phyloP scores from a whole-genome alignment of 2,329 filamentous ascomycete genomes.

The Daldinia eschscholtzii region DNA sequence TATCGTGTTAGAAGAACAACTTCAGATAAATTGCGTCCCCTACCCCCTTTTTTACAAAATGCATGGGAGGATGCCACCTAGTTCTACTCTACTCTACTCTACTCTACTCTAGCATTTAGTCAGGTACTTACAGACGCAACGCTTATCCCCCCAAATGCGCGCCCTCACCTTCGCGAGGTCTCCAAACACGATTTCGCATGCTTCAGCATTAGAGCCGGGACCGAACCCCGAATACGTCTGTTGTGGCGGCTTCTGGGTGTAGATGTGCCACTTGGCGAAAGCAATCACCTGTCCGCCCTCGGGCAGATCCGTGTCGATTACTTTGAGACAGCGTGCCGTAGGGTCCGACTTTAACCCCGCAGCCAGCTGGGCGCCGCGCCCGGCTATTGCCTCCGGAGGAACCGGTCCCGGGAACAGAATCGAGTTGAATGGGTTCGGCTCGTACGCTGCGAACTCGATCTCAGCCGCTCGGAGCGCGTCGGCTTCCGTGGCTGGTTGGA shows the following conservation, averaged over 20 bases:
- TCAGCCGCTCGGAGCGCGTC: constrained; percentile 55
- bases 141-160: constrained; percentile 43
- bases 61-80: background rate
- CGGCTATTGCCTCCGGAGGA: constrained; percentile 43
- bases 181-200: constrained; percentile 52
- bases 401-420: constrained; percentile 54
- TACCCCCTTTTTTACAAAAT: background rate
- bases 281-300: constrained; percentile 50
- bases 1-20: background rate
- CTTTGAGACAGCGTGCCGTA: constrained; percentile 50
- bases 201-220: constrained; percentile 50
- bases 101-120: background rate
- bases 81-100: background rate
- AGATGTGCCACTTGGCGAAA: constrained; percentile 52
- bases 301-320: constrained; percentile 52
- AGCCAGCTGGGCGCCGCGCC: constrained; percentile 44
- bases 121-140: constrained; percentile 49
- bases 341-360: constrained; percentile 44
- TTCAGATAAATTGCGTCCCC: background rate
- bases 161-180: constrained; percentile 40
- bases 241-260: constrained; percentile 39
- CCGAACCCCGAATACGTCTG: constrained; percentile 43
- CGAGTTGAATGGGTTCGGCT: constrained; percentile 48
- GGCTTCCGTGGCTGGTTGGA: constrained; percentile 52
- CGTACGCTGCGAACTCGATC: constrained; percentile 57